Evolutionary conservation across 2,329 filamentous ascomycete genomes (phyloP), one percentile per base, ranked within the genome.

Genomic region (Aureobasidium lini): DNA sequence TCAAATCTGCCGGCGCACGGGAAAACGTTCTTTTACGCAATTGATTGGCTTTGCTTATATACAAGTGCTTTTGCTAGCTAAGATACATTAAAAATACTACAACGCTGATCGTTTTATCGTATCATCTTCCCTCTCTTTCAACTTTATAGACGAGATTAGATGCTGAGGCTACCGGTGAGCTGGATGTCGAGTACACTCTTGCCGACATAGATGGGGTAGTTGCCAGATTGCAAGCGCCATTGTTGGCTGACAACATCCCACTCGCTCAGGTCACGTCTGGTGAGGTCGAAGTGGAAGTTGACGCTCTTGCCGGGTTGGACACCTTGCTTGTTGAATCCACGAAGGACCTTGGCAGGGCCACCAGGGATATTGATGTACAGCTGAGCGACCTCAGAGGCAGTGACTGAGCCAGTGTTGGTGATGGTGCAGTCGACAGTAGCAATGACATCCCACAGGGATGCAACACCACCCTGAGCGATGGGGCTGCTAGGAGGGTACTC

Each of bases 321-420:
- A 10, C 59, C 48, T 4, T 69, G 60, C 60, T 72, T 72, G 47
- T 68, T 62, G 44, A 72, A 73, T 1, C 70, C 71, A 28, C 71
- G 59, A 40, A 73, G 61, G 1, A 66, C 64, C 50, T 66, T 64
- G 16, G 67, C 70, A 7, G 64, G 60, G 39, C 59, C 64, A 32
- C 61, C 60, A 2, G 65, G 50, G 10, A 72, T 68, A 28, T 67
- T 59, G 6, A 73, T 50, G 60, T 72, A 73, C 16, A 83, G 65
- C 66, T 83, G 81, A 6, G 78, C 76, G 47, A 83, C 79, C 63
- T 83, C 81, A 28, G 79, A 75, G 37, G 79, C 81, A 13, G 65
- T 65, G 43, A 79, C 67, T 3, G 66, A 65, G 28, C 81, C 81
- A 1, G 76, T 79, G 69, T 83, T 83, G 23, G 72, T 76, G 62